Conservation (phyloP, 306 rosid genomes). For the Cicer pinnatifidum region DNA sequence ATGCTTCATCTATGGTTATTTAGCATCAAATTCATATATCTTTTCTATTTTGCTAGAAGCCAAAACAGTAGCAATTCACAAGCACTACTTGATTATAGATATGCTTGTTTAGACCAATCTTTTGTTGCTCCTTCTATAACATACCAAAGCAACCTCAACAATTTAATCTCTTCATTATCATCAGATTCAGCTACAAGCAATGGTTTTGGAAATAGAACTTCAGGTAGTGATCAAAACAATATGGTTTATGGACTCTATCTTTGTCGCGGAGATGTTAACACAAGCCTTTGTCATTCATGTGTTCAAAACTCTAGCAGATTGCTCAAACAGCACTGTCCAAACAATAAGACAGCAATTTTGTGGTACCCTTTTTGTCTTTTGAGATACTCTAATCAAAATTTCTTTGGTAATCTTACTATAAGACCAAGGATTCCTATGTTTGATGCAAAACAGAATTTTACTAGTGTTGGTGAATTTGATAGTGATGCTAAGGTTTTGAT, state of each 20-base stretch:
- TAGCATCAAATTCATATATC: slow-evolving; percentile 24
- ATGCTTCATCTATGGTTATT: slow-evolving; percentile 39
- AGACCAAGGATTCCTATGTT: slow-evolving; percentile 53
- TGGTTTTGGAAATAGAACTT: slow-evolving; percentile 48
- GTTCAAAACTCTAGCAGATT: slow-evolving; percentile 49
- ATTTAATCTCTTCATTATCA: slow-evolving; percentile 40
- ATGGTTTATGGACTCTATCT: slow-evolving; percentile 50
- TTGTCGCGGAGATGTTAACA: slow-evolving; percentile 51
- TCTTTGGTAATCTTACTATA: slow-evolving; percentile 44
- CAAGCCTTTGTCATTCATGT: slow-evolving; percentile 47
- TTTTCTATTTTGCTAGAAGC: slow-evolving; percentile 12
- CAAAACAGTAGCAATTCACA: slow-evolving; percentile 41
- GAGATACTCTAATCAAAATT: slow-evolving; percentile 50
- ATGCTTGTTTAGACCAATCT: slow-evolving; percentile 53
- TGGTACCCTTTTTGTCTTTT: slow-evolving; percentile 53
- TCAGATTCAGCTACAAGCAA: slow-evolving; percentile 50
- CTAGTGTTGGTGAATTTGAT: slow-evolving; percentile 54
- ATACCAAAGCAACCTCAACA: slow-evolving; percentile 50
- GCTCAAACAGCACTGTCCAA: slow-evolving; percentile 50
- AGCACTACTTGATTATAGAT: slow-evolving; percentile 45
- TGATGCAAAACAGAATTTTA: slow-evolving; percentile 46
- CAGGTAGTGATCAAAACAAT: slow-evolving; percentile 32
- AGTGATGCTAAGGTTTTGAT: slow-evolving; percentile 51
- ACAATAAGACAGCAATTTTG: slow-evolving; percentile 47
- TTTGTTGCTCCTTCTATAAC: slow-evolving; percentile 38